A percentile compares a stretch with the other conserved stretches of the same genome.
Conservation (phyloP, 495 filamentous ascomycete genomes). For the Amniculicola lignicola region DNA sequence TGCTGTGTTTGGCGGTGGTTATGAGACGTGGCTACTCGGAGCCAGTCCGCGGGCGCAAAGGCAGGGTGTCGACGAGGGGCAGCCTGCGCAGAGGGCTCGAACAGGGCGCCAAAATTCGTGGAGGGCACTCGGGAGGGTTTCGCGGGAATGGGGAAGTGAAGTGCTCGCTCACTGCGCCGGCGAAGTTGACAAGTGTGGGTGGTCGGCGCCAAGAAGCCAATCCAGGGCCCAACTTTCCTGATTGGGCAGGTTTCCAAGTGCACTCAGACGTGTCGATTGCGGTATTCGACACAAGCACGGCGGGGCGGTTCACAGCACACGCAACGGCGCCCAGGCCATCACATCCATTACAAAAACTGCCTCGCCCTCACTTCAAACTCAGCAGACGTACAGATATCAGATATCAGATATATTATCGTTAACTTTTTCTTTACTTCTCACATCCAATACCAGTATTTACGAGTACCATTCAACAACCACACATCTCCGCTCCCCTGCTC, state of each 20-base stretch:
- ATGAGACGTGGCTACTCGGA: conserved; percentile 33
- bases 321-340: too few relatives aligned
- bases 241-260: conserved; percentile 5
- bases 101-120: not conserved
- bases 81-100: not conserved
- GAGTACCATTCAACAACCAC: not conserved
- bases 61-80: not conserved
- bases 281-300: too few relatives aligned
- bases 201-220: conserved; percentile 10
- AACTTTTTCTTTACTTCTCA: conserved; percentile 24
- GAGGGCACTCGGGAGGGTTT: not conserved
- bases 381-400: too few relatives aligned
- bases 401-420: not conserved
- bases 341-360: too few relatives aligned
- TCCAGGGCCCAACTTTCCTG: conserved; percentile 15
- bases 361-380: too few relatives aligned
- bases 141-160: not conserved
- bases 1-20: conserved; percentile 13
- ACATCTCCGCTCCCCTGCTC: not conserved
- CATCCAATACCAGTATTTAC: conserved; percentile 23
- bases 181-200: too few relatives aligned
- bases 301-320: too few relatives aligned
- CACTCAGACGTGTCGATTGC: too few relatives aligned
- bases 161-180: too few relatives aligned
- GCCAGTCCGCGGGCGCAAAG: conserved; percentile 23